Evolutionary conservation across 2,329 filamentous ascomycete species (phyloP).

Genomic region (Diaporthe caulivora): DNA sequence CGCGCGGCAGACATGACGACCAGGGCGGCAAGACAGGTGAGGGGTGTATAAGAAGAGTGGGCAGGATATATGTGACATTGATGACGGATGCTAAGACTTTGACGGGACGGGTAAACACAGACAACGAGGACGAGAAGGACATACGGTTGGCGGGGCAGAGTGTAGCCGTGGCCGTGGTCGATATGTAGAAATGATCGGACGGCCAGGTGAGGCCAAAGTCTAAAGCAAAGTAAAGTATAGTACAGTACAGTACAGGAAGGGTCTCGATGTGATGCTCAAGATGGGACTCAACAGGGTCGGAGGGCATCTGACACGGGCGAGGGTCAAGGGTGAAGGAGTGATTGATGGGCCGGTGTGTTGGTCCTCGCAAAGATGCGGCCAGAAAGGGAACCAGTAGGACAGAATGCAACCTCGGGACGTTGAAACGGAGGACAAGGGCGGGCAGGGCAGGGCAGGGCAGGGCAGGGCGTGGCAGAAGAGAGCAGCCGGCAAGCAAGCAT

Average conservation of each 20-base stretch:
- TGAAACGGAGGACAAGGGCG: slow-evolving; percentile 23
- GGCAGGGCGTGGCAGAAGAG: too few species aligned
- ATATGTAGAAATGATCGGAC: slow-evolving; percentile 9
- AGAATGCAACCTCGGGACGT: slow-evolving; percentile 28
- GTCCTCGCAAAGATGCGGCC: slow-evolving; percentile 21
- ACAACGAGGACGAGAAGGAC: neutral
- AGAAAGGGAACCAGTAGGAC: slow-evolving; percentile 25
- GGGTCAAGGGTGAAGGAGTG: slow-evolving; percentile 1
- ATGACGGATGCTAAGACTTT: slow-evolving; percentile 30
- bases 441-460: too few species aligned
- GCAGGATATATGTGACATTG: neutral
- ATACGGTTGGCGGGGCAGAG: slow-evolving; percentile 5
- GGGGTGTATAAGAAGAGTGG: neutral
- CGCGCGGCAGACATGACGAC: neutral
- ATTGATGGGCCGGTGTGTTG: neutral
- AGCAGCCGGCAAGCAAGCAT: slow-evolving; percentile 21
- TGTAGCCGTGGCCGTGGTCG: neutral
- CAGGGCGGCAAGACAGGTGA: neutral
- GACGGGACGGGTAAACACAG: slow-evolving; percentile 14
- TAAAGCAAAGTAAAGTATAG: neutral
- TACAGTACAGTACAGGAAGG: neutral
- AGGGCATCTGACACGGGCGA: slow-evolving; percentile 17
- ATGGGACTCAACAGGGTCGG: slow-evolving; percentile 3
- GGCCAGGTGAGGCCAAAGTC: slow-evolving; percentile 26
- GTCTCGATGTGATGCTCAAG: neutral